Conservation (phyloP, 441 rosid genomes). For the Daphne laureola region DNA sequence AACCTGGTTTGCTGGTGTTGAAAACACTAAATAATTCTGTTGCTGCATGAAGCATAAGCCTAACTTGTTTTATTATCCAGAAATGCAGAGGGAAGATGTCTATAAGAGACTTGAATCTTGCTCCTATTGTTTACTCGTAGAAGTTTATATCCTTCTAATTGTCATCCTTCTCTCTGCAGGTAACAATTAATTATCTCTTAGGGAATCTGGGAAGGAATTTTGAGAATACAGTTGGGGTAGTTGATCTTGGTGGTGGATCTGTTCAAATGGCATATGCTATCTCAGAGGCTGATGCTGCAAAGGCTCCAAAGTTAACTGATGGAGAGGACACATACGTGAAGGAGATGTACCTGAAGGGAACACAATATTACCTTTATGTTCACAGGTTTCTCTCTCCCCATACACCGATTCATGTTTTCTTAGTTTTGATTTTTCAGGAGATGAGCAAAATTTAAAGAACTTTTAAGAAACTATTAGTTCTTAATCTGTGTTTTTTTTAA, state of each 20-base stretch:
- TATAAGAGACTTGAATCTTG: too few relatives aligned
- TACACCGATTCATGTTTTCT: too few relatives aligned
- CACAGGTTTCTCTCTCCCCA: slow-evolving; percentile 56
- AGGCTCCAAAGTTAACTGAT: slow-evolving; percentile 50
- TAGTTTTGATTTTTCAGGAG: too few relatives aligned
- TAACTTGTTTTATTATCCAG: too few relatives aligned
- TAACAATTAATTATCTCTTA: slow-evolving; percentile 82
- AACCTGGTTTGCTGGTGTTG: too few relatives aligned
- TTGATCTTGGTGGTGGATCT: slow-evolving; percentile 99
- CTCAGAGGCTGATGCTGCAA: slow-evolving; percentile 69
- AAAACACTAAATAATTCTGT: too few relatives aligned
- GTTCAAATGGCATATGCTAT: slow-evolving; percentile 99
- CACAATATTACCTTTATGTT: slow-evolving; percentile 83
- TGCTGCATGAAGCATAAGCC: too few relatives aligned
- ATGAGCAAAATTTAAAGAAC: too few relatives aligned
- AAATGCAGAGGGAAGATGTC: too few relatives aligned
- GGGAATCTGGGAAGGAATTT: slow-evolving; percentile 69
- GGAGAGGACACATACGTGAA: slow-evolving; percentile 82
- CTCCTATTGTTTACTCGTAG: not conserved
- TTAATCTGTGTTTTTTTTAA: too few relatives aligned
- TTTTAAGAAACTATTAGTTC: too few relatives aligned
- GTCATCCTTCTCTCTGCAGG: slow-evolving; percentile 34
- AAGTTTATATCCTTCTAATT: not conserved
- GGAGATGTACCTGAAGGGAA: slow-evolving; percentile 77
- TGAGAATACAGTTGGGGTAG: slow-evolving; percentile 86